phyloP scores from a whole-genome alignment of 2,329 filamentous ascomycete genomes.

The Hypoxylon sp. region DNA sequence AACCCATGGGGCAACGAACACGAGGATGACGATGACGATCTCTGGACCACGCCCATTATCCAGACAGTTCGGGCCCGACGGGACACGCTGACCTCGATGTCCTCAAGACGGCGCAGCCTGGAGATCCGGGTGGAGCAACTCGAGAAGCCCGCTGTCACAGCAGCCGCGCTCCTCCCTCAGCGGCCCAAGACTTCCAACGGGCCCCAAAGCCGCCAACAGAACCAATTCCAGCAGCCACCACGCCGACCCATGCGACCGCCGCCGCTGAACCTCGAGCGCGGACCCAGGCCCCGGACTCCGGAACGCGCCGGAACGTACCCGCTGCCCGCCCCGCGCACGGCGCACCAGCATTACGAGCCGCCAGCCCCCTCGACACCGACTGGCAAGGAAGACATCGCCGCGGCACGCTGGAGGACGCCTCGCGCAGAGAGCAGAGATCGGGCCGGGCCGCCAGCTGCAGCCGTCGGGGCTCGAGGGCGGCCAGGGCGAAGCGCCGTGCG shows the following conservation, averaged over 20 bases:
- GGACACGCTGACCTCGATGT: conserved; percentile 58
- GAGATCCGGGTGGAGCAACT: conserved; percentile 55
- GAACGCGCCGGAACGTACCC: conserved; percentile 31
- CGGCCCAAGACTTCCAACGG: conserved; percentile 38
- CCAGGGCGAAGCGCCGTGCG: conserved; percentile 25
- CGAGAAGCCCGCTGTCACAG: conserved; percentile 9
- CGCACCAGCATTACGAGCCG: too few relatives aligned
- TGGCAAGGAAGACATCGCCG: too few relatives aligned
- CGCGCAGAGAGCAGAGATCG: conserved; percentile 19
- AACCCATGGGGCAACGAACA: conserved; percentile 10
- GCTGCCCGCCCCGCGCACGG: conserved; percentile 13
- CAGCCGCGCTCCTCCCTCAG: conserved; percentile 8
- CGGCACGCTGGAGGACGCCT: too few relatives aligned
- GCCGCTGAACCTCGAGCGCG: conserved; percentile 22
- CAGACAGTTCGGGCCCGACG: conserved; percentile 59
- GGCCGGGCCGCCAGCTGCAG: conserved; percentile 29
- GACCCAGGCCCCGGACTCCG: conserved; percentile 22
- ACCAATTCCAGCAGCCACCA: too few relatives aligned
- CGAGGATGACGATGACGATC: conserved; percentile 19
- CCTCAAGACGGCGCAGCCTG: conserved; percentile 56
- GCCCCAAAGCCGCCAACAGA: too few relatives aligned
- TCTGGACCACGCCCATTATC: conserved; percentile 53
- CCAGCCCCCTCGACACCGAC: conserved; percentile 26
- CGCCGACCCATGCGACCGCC: conserved; percentile 19
- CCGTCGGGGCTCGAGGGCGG: conserved; percentile 30